Evolutionary conservation across 2,329 filamentous ascomycete genomes (phyloP), one percentile per base, ranked within the genome.

Genomic region (Aspergillus flavus): DNA sequence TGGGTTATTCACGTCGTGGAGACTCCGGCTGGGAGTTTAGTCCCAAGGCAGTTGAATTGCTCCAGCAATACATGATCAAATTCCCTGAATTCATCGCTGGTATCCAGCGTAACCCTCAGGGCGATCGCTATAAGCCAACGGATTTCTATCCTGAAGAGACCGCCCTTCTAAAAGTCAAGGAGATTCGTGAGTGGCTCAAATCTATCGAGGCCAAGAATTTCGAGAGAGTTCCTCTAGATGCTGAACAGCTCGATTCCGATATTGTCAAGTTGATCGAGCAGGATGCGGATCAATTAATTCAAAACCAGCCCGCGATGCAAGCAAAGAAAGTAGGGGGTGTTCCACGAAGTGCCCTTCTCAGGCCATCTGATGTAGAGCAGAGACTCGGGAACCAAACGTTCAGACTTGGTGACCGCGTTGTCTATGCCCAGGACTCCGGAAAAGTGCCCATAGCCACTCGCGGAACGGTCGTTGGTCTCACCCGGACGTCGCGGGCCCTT

Each of bases 51-150:
- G 85, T 97, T 62, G 85, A 90, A 53, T 81, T 99, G 59, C 87
- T 99, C 59, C 86, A 89, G 48, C 86, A 93, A 69, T 99, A 98
- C 78, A 97, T 98, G 91, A 89, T 90, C 63, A 89, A 88, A 19
- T 99, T 99, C 78, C 95, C 95, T 0, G 93, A 97, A 63, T 98
- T 99, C 78, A 94, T 99, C 73, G 93, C 91, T 10, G 92, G 89
- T 4, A 92, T 99, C 66, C 90, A 94, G 76, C 85, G 85, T 64
- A 94, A 97, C 68, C 93, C 94, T 1, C 91, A 93, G 63, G 92
- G 90, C 43, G 94, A 93, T 73, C 91, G 94, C 64, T 91, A 93
- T 70, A 84, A 86, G 53, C 94, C 96, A 58, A 93, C 89, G 0
- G 92, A 97, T 73, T 91, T 98, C 72, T 99, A 95, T 82, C 86